phyloP scores from a whole-genome alignment of 352 stramenopile species.

The Globisporangium orthogonon region DNA sequence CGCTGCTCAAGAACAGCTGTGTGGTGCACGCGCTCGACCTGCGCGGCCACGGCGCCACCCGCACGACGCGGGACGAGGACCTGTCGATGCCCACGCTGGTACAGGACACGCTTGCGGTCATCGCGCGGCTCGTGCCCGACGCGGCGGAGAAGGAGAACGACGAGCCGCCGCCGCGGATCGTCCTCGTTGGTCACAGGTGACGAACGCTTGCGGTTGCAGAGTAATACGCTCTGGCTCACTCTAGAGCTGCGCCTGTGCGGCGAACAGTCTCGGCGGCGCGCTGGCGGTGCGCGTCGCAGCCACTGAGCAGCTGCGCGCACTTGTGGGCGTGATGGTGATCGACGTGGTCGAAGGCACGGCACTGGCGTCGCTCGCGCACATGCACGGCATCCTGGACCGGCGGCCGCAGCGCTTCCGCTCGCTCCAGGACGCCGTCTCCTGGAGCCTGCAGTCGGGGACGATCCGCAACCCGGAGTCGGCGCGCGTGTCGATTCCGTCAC shows the following conservation, averaged over 20 bases:
- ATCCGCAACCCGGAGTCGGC: slow-evolving; percentile 73
- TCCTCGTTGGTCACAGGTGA: slow-evolving; percentile 80
- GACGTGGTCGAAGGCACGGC: slow-evolving; percentile 88
- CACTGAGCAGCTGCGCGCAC: slow-evolving; percentile 41
- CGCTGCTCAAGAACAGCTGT: slow-evolving; percentile 65
- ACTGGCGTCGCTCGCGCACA: slow-evolving; percentile 78
- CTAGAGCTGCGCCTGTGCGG: not conserved
- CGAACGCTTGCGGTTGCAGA: not conserved
- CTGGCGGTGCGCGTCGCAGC: slow-evolving; percentile 72
- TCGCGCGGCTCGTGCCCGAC: slow-evolving; percentile 45
- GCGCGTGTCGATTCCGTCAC: slow-evolving; percentile 75
- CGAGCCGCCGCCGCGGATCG: slow-evolving; percentile 33
- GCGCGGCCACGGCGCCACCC: slow-evolving; percentile 66
- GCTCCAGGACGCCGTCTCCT: slow-evolving; percentile 70
- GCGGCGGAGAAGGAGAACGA: slow-evolving; percentile 7
- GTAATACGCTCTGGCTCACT: not conserved
- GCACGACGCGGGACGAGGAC: slow-evolving; percentile 53
- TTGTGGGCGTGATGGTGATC: slow-evolving; percentile 84
- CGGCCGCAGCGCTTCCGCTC: slow-evolving; percentile 62
- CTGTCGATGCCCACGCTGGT: slow-evolving; percentile 72
- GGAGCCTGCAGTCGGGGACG: slow-evolving; percentile 68
- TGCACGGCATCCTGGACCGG: slow-evolving; percentile 72
- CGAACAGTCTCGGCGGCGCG: slow-evolving; percentile 67
- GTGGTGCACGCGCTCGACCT: slow-evolving; percentile 83
- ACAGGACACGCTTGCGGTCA: slow-evolving; percentile 54